A percentile compares a stretch with the other conserved stretches of the same genome.
Conservation (phyloP, 805 yeast genomes). For the Saccharomycopsis lassenensis region DNA sequence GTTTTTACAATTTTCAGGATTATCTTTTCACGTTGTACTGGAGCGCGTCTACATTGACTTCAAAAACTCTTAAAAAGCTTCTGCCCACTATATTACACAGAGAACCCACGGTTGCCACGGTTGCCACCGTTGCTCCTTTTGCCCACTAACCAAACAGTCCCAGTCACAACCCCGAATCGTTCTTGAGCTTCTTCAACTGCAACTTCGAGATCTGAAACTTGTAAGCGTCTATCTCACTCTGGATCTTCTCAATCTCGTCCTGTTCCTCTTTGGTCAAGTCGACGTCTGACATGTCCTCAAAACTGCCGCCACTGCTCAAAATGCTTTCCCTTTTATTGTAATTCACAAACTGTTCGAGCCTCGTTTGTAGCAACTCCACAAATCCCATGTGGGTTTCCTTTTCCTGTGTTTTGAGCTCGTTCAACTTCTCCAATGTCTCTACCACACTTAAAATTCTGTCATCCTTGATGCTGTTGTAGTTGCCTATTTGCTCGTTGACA, state of each 20-base stretch:
- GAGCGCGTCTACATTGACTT: too few species aligned
- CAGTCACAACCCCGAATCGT: neutral
- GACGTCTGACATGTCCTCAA: neutral
- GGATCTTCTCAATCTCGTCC: constrained; percentile 8
- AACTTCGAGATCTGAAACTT: constrained; percentile 15
- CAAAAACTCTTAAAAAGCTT: too few species aligned
- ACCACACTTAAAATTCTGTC: constrained; percentile 15
- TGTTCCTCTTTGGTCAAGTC: constrained; percentile 6
- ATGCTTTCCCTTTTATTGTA: constrained; percentile 2
- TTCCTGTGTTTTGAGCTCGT: constrained; percentile 12
- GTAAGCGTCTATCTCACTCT: constrained; percentile 10
- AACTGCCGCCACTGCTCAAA: neutral
- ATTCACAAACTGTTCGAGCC: constrained; percentile 15
- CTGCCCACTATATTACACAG: too few species aligned
- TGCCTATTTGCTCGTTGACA: constrained; percentile 16
- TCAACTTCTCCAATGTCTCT: constrained; percentile 15
- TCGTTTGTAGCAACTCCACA: constrained; percentile 13
- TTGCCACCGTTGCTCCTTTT: too few species aligned
- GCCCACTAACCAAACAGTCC: too few species aligned
- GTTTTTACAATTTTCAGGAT: too few species aligned
- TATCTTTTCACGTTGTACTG: too few species aligned
- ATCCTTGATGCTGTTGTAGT: constrained; percentile 16
- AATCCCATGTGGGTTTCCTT: constrained; percentile 14
- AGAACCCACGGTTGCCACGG: too few species aligned
- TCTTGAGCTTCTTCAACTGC: constrained; percentile 10